Percentiles rank a stretch among this genome's conserved stretches.
Evolutionary conservation across 371 early-diverging fungal species (phyloP).

Genomic region (Mortierella sp.): DNA sequence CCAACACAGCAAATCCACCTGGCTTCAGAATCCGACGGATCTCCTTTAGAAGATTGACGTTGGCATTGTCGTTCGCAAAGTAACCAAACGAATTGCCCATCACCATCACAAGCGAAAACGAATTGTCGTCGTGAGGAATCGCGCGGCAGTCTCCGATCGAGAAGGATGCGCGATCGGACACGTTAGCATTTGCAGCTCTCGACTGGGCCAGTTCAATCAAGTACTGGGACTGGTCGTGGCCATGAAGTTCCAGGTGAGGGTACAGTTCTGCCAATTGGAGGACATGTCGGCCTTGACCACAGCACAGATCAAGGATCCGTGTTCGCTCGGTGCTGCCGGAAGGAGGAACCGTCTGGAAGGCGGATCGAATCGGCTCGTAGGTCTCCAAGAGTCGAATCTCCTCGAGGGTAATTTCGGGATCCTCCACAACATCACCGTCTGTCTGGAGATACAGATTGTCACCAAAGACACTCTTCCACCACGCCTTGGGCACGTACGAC

Average conservation of each 20-base stretch:
- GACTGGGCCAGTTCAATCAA: slow-evolving; percentile 67
- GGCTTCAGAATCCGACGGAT: slow-evolving; percentile 62
- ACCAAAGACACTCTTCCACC: slow-evolving; percentile 74
- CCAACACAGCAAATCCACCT: slow-evolving; percentile 66
- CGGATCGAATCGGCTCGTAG: slow-evolving; percentile 48
- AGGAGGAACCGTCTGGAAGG: slow-evolving; percentile 32
- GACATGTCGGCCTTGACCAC: slow-evolving; percentile 74
- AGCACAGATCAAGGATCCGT: slow-evolving; percentile 70
- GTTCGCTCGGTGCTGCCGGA: slow-evolving; percentile 7
- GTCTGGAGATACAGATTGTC: slow-evolving; percentile 74
- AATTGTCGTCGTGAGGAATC: slow-evolving; percentile 62
- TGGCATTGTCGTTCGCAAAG: slow-evolving; percentile 58
- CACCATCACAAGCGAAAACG: slow-evolving; percentile 68
- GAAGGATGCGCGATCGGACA: slow-evolving; percentile 50
- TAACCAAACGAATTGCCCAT: slow-evolving; percentile 80
- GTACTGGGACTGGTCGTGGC: slow-evolving; percentile 73
- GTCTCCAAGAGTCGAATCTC: slow-evolving; percentile 66
- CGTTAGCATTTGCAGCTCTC: slow-evolving; percentile 40
- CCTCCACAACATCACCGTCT: slow-evolving; percentile 80
- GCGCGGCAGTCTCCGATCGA: slow-evolving; percentile 76
- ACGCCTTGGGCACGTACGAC: slow-evolving; percentile 65
- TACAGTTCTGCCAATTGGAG: slow-evolving; percentile 66
- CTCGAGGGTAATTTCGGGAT: slow-evolving; percentile 70
- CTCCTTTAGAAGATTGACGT: slow-evolving; percentile 63
- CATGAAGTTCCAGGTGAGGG: slow-evolving; percentile 63